These are phyloP conservation scores for Hymenoscyphus albidus DNA, from an alignment of 2,329 filamentous ascomycete genomes.

Conservation along the genomic window DNA sequence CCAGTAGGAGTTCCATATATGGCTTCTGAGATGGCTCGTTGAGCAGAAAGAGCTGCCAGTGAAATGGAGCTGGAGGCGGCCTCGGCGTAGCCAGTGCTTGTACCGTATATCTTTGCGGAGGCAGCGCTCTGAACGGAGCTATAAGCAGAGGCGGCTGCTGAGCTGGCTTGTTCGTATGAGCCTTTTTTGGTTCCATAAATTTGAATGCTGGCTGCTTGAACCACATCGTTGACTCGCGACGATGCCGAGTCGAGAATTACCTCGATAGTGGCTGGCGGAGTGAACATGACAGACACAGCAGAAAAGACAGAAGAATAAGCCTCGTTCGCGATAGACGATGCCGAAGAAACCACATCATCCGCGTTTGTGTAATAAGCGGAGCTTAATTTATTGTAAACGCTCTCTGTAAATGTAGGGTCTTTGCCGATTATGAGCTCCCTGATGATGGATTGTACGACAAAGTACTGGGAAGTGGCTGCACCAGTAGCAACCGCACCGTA, in stretches of 20 bases:
- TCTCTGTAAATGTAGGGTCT: conserved; percentile 78
- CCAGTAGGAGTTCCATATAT: conserved; percentile 54
- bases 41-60: conserved; percentile 51
- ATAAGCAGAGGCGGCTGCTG: conserved; percentile 50
- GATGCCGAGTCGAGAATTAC: conserved; percentile 54
- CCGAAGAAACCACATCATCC: conserved; percentile 40
- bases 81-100: conserved; percentile 48
- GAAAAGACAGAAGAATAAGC: conserved; percentile 42
- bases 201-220: conserved; percentile 54
- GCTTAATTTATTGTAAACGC: conserved; percentile 67
- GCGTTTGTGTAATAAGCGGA: conserved; percentile 68
- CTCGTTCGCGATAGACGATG: conserved; percentile 49
- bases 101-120: conserved; percentile 53
- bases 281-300: conserved; percentile 47
- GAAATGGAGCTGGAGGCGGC: conserved; percentile 50
- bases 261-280: conserved; percentile 54
- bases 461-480: conserved; percentile 60
- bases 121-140: conserved; percentile 46
- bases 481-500: conserved; percentile 62
- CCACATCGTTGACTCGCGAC: conserved; percentile 53
- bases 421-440: conserved; percentile 73
- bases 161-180: conserved; percentile 49
- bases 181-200: conserved; percentile 55
- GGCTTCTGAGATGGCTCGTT: conserved; percentile 51
- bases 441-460: conserved; percentile 66